Conservation (phyloP, 1,284 basidiomycete genomes). For the Ganoderma sp. region DNA sequence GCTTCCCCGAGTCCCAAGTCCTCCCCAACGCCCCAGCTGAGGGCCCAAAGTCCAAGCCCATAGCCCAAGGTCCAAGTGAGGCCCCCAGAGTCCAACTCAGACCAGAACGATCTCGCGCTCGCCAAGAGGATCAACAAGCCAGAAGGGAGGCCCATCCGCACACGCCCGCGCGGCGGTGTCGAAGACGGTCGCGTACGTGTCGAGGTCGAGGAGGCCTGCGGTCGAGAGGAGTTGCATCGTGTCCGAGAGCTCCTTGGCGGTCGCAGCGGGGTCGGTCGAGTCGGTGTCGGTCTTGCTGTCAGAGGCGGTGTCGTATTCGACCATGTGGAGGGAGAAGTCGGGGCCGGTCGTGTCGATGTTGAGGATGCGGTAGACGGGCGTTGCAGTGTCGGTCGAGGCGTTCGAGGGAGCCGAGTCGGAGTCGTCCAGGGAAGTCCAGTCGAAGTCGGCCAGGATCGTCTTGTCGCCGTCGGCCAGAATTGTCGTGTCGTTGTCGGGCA, state of each 20-base stretch:
- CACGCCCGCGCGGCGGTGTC: neutral
- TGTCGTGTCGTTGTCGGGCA: neutral
- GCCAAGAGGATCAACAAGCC: neutral
- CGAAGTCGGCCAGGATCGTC: neutral
- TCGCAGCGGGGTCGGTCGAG: neutral
- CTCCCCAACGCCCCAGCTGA: neutral
- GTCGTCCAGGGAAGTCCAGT: neutral
- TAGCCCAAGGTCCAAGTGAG: neutral
- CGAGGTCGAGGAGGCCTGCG: conserved; percentile 1
- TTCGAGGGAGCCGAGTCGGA: neutral
- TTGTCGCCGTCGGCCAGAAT: no score
- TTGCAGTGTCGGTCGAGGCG: neutral
- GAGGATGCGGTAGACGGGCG: neutral
- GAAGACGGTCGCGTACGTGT: conserved; percentile 1
- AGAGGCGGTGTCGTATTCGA: neutral
- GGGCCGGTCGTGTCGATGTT: neutral
- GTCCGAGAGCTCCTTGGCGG: neutral
- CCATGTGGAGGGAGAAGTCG: neutral
- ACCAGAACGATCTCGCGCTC: neutral
- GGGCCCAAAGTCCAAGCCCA: neutral
- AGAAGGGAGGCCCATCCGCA: neutral
- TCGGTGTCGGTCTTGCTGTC: neutral
- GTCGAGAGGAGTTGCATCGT: neutral
- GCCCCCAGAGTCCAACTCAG: neutral
- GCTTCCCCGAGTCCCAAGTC: neutral